Base-by-base conservation (phyloP, 2,329 filamentous ascomycete species). In the Lasiodiplodia gonubiensis region DNA sequence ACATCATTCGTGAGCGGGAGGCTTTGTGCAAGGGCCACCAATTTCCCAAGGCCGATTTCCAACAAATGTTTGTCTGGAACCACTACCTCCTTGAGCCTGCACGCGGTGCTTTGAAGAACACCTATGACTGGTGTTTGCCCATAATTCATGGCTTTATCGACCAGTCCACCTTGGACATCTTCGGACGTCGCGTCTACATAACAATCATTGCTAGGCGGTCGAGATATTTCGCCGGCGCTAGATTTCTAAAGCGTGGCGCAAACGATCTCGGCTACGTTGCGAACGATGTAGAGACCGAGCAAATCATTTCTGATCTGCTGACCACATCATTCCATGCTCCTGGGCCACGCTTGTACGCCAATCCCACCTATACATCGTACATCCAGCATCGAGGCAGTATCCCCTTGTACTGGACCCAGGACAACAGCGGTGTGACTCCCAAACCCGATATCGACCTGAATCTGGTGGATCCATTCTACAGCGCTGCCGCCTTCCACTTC, bases 41-140 rank as follows among this genome's bases (percentile, higher is more conserved):
- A 2, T 85, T 87, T 33, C 84, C 86, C 3, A 83, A 86, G 33
- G 85, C 87, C 37, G 88, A 93, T 72, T 91, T 91, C 76, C 97
- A 97, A 74, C 88, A 91, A 48, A 99, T 99, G 95, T 99, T 99
- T 76, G 91, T 98, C 2, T 99, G 95, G 95, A 99, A 99, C 73
- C 88, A 92, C 72, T 92, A 97, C 78, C 85, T 99, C 4, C 85
- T 99, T 21, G 85, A 90, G 68, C 94, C 95, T 0, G 93, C 91
- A 0, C 83, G 86, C 14, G 80, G 83, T 21, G 86, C 86, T 6
- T 82, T 99, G 48, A 90, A 90, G 70, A 91, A 94, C 72, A 89
- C 92, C 0, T 97, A 92, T 75, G 93, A 98, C 75, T 99, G 95
- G 95, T 99, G 94, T 77, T 86, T 96, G 27, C 94, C 95, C 0